Base-by-base conservation (phyloP, 805 yeast species). In the Tetrapisispora phaffii region DNA sequence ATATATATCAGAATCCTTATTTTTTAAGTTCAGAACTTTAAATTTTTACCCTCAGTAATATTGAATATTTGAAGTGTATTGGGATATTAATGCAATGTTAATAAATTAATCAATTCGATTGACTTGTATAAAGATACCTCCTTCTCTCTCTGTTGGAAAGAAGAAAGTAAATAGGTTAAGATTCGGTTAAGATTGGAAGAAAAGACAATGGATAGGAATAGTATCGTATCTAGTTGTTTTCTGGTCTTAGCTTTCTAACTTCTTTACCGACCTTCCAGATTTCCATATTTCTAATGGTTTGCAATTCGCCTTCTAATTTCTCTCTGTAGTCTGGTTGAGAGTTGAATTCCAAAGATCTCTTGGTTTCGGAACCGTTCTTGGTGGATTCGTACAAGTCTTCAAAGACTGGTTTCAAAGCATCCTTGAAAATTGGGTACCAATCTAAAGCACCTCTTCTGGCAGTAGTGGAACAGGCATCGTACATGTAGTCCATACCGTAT, bases 401-500 rank as follows among this genome's bases (percentile, higher is more conserved):
- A 80, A 93, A 93, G 50, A 93, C 97, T 65, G 98, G 97, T 79
- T 93, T 93, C 74, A 93, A 80, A 67, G 97, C 96, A 60, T 86
- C 90, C 81, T 89, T 89, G 88, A 93, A 93, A 73, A 84, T 76
- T 73, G 97, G 97, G 79, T 93, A 90, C 98, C 98, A 93, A 79
- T 93, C 98, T 64, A 93, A 80, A 69, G 98, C 98, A 80, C 98
- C 98, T 78, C 98, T 87, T 81, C 97, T 88, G 65, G 98, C 98
- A 59, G 98, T 93, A 67, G 98, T 93, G 59, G 98, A 93, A 76
- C 98, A 93, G 64, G 98, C 98, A 69, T 93, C 97, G 82, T 93
- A 93, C 98, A 93, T 93, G 90, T 93, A 93, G 76, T 93, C 98
- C 98, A 93, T 93, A 77, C 98, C 98, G 80, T 93, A 85, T 75